phyloP scores from a whole-genome alignment of 2,329 filamentous ascomycete genomes.

The Colletotrichum brevisporum region DNA sequence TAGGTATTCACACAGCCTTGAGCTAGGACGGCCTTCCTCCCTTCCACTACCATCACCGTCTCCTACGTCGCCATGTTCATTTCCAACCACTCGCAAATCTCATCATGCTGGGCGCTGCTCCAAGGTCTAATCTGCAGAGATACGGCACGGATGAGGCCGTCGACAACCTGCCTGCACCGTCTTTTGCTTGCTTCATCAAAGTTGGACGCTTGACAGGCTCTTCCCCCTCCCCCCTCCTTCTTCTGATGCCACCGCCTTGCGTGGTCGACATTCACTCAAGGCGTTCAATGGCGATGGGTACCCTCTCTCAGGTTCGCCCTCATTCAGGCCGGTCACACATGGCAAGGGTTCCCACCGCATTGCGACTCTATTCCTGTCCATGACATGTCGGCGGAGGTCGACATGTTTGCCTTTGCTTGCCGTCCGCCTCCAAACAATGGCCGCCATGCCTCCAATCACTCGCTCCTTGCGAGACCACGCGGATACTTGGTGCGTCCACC shows the following conservation, averaged over 20 bases:
- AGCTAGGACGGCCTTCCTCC: neutral
- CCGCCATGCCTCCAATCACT: slow-evolving; percentile 12
- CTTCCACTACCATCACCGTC: slow-evolving; percentile 4
- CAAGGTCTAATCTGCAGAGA: neutral
- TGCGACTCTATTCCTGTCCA: slow-evolving; percentile 27
- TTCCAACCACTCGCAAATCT: slow-evolving; percentile 1
- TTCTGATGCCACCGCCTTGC: neutral
- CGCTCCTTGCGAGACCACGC: slow-evolving; percentile 21
- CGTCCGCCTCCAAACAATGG: slow-evolving; percentile 16
- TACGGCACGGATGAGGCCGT: neutral
- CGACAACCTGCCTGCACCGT: too few species aligned
- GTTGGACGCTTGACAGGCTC: neutral
- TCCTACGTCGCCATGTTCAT: neutral
- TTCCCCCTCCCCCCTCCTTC: neutral
- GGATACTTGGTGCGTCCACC: slow-evolving; percentile 11
- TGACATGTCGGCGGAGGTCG: slow-evolving; percentile 4
- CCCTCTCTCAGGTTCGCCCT: neutral
- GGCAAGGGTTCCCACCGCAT: slow-evolving; percentile 19
- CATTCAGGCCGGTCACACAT: slow-evolving; percentile 26
- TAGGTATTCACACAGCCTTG: neutral
- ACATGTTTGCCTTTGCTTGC: slow-evolving; percentile 29
- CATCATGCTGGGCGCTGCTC: slow-evolving; percentile 6
- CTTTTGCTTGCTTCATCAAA: neutral
- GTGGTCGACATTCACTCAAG: neutral
- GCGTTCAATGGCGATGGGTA: neutral